Percentiles rank a stretch among this genome's conserved stretches.
phyloP scores from a whole-genome alignment of 2,329 filamentous ascomycete genomes.

The Claviceps maximensis region DNA sequence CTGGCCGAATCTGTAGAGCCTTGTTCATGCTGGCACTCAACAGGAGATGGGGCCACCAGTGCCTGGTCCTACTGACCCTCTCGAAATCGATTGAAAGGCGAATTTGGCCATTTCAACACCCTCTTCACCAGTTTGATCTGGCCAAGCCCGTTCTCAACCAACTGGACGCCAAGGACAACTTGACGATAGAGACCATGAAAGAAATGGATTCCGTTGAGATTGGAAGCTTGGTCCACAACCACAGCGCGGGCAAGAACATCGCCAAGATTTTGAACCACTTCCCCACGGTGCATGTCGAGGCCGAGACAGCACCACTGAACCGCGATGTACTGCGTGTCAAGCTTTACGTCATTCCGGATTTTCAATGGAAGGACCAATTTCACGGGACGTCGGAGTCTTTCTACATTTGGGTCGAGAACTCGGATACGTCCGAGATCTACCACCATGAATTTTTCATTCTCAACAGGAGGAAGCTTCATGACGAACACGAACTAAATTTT shows the following conservation, averaged over 20 bases:
- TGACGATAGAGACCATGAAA: constrained; percentile 69
- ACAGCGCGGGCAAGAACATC: constrained; percentile 72
- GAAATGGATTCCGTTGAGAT: constrained; percentile 93
- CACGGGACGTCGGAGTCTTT: constrained; percentile 93
- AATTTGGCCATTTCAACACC: constrained; percentile 90
- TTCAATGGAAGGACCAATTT: constrained; percentile 85
- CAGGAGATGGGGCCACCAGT: constrained; percentile 89
- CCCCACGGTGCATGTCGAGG: constrained; percentile 79
- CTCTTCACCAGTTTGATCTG: constrained; percentile 87
- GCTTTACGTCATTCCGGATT: constrained; percentile 76
- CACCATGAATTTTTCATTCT: constrained; percentile 97
- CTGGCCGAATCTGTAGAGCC: constrained; percentile 83
- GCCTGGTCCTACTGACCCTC: constrained; percentile 75
- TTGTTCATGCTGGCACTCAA: constrained; percentile 97
- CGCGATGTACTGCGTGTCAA: constrained; percentile 87
- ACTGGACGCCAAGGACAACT: constrained; percentile 64
- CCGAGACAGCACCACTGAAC: constrained; percentile 90
- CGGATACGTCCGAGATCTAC: constrained; percentile 92
- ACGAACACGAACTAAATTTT: constrained; percentile 96
- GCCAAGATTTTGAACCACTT: constrained; percentile 77
- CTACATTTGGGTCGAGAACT: constrained; percentile 99
- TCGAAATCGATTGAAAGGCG: constrained; percentile 96
- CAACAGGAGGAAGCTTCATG: constrained; percentile 75
- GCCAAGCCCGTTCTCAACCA: constrained; percentile 72
- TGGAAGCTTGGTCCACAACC: constrained; percentile 80